Conservation (phyloP, 2,329 filamentous ascomycete species). For the Aspergillus udagawae region DNA sequence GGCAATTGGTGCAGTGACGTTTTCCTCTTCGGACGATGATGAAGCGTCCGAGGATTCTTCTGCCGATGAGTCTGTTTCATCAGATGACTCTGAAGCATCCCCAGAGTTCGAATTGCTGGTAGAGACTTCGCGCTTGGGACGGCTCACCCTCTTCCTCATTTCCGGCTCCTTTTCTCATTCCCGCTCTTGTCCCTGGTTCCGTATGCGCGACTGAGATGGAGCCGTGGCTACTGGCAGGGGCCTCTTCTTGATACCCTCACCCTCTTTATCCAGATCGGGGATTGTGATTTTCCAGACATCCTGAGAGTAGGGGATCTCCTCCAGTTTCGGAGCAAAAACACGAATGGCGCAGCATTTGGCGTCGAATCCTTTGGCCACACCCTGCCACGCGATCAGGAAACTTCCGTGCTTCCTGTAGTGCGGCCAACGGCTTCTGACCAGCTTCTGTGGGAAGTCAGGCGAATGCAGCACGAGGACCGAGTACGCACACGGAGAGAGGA, state of each 20-base stretch:
- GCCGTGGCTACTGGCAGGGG: neutral
- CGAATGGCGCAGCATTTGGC: conserved; percentile 7
- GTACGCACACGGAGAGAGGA: conserved; percentile 3
- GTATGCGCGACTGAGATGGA: neutral
- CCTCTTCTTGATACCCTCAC: neutral
- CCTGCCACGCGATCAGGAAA: conserved; percentile 12
- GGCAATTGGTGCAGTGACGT: neutral
- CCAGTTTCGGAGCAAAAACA: neutral
- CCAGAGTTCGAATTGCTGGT: neutral
- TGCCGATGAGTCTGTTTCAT: neutral
- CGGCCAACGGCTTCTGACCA: conserved; percentile 4
- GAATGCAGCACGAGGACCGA: conserved; percentile 8
- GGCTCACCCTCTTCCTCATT: neutral
- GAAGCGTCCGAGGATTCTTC: conserved; percentile 1
- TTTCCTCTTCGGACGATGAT: neutral
- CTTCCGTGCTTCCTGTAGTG: neutral
- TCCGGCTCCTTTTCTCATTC: neutral
- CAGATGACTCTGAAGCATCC: neutral
- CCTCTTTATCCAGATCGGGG: neutral
- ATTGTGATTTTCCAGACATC: neutral
- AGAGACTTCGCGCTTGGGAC: neutral
- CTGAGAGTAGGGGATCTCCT: conserved; percentile 1
- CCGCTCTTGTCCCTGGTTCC: neutral
- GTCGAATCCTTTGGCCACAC: conserved; percentile 3
- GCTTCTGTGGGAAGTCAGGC: neutral